Evolutionary conservation across 2,329 filamentous ascomycete genomes (phyloP), one percentile per base, ranked within the genome.

Genomic region (Fusarium nanum): DNA sequence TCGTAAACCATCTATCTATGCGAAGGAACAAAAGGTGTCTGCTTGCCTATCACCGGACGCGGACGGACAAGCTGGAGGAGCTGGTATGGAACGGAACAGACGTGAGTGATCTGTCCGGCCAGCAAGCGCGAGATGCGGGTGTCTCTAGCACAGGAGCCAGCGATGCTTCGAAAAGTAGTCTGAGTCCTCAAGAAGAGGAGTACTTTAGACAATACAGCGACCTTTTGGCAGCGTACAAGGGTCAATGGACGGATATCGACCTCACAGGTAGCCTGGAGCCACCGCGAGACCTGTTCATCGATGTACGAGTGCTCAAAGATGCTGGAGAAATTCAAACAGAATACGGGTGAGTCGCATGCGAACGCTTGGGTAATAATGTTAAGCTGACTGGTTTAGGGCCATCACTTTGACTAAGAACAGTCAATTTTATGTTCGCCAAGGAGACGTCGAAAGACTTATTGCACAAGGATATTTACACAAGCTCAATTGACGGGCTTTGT

Each of bases 301-400:
- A 99, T 79, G 96, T 99, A 37, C 87, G 96, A 48, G 96, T 99
- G 50, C 82, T 99, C 70, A 98, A 96, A 79, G 96, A 99, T 83
- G 96, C 95, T 2, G 96, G 97, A 7, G 96, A 99, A 84, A 98
- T 99, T 70, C 95, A 99, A 83, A 99, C 96, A 0, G 97, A 99
- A 85, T 99, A 99, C 78, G 96, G 96, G 92, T 97, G 86, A 80
- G 91, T 84, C 22, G 30, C 13, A 46, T 22, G 41, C 22, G 20
- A 34, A 32, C 54, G n/a, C 18, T 25, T 34, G 22, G 34, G 32
- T 49, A 48, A 18, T 41, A 46, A 28, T 34, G 18, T 23, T 46
- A 23, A 34, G 52, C 75, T 78, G 41, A 78, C 64, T 27, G 14
- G 13, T 41, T 78, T 73, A 97, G 94, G 18, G 93, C 94, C 14